A percentile compares a stretch with the other conserved stretches of the same genome.
Evolutionary conservation across 2,329 filamentous ascomycete species (phyloP).

Genomic region (Nectriaceae sp.): DNA sequence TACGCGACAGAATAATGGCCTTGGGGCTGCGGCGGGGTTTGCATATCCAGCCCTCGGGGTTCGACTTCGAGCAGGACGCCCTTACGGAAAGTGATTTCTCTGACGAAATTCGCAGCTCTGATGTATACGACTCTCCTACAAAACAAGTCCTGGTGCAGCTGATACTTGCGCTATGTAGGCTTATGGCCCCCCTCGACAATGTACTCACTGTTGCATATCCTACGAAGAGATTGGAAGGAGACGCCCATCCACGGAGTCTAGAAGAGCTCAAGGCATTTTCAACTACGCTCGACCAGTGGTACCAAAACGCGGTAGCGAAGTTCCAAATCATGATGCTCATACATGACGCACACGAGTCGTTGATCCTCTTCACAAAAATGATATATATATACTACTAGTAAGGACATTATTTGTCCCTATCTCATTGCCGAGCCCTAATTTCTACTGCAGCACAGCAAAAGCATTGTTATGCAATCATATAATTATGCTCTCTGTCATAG

Average conservation of each 20-base stretch:
- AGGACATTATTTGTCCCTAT: neutral
- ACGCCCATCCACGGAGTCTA: neutral
- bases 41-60: neutral
- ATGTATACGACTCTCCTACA: neutral
- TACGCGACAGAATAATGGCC: neutral
- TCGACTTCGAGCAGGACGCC: neutral
- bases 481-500: neutral
- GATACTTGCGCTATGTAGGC: slow-evolving; percentile 3
- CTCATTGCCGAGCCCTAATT: neutral
- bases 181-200: slow-evolving; percentile 4
- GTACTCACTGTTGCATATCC: slow-evolving; percentile 1
- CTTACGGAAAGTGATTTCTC: neutral
- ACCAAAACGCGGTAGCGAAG: slow-evolving; percentile 3
- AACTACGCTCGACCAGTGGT: slow-evolving; percentile 5
- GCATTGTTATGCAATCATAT: slow-evolving; percentile 4
- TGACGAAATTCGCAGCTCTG: neutral
- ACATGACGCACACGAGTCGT: neutral
- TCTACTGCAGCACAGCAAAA: slow-evolving; percentile 2
- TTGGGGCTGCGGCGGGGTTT: neutral
- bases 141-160: slow-evolving; percentile 16
- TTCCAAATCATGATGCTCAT: neutral
- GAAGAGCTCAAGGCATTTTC: neutral
- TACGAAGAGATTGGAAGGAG: neutral
- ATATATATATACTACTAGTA: slow-evolving; percentile 11
- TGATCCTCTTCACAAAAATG: slow-evolving; percentile 4